Conservation (phyloP, 1,139 yeast species). For the Citeromyces hawaiiensis region DNA sequence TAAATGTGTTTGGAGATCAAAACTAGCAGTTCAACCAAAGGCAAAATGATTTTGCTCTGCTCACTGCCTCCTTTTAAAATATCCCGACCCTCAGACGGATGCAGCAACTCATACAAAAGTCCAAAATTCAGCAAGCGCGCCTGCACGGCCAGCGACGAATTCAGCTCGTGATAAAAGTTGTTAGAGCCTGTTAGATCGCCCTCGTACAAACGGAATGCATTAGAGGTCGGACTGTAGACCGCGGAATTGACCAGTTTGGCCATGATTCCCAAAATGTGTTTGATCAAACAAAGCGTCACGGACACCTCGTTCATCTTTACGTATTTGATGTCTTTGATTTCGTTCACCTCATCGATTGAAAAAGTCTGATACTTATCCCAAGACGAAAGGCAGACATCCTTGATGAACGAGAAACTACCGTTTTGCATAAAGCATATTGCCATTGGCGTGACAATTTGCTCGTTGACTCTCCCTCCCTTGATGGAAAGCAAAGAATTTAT, state of each 20-base stretch:
- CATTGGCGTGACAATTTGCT: constrained; percentile 25
- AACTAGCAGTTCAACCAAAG: constrained; percentile 24
- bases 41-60: constrained; percentile 15
- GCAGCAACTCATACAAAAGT: constrained; percentile 14
- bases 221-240: neutral
- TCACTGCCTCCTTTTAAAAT: constrained; percentile 5
- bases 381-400: constrained; percentile 10
- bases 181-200: constrained; percentile 2
- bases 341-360: constrained; percentile 14
- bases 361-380: constrained; percentile 10
- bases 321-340: constrained; percentile 22
- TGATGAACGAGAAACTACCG: constrained; percentile 24
- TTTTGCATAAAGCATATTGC: constrained; percentile 32
- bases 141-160: constrained; percentile 25
- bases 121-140: constrained; percentile 24
- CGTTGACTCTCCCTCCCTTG: constrained; percentile 15
- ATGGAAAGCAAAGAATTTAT: constrained; percentile 17
- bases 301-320: constrained; percentile 24
- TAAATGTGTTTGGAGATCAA: constrained; percentile 22
- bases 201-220: constrained; percentile 8
- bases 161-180: constrained; percentile 11
- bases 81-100: constrained; percentile 3
- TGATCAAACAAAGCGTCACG: constrained; percentile 18
- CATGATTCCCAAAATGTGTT: constrained; percentile 27
- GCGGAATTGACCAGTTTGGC: constrained; percentile 20